Conservation (phyloP, 2,329 filamentous ascomycete genomes). For the Epichloe uncinata region DNA sequence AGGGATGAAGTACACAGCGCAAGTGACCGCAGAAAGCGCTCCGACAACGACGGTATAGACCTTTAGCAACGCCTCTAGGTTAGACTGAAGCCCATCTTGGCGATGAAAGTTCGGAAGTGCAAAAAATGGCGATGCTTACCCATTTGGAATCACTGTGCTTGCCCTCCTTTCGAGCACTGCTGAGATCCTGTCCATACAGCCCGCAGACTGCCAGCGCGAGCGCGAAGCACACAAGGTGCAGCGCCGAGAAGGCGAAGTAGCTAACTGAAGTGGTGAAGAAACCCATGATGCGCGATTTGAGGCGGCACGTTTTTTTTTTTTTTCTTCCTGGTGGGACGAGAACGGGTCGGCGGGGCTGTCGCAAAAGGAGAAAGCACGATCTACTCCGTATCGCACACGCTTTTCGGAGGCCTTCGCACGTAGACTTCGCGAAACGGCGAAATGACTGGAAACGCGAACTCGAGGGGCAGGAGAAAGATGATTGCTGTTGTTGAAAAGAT, state of each 20-base stretch:
- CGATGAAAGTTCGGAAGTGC: neutral
- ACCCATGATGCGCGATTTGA: slow-evolving; percentile 25
- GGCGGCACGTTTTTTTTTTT: neutral
- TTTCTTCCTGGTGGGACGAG: too few relatives aligned
- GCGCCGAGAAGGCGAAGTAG: slow-evolving; percentile 41
- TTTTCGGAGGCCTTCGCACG: too few relatives aligned
- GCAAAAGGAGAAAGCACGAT: too few relatives aligned
- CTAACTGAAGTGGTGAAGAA: slow-evolving; percentile 29
- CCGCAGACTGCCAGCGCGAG: slow-evolving; percentile 65
- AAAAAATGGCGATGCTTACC: slow-evolving; percentile 31
- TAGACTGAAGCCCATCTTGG: neutral
- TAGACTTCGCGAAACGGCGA: too few relatives aligned
- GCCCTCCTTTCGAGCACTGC: slow-evolving; percentile 34
- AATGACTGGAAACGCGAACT: too few relatives aligned
- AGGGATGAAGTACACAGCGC: slow-evolving; percentile 52
- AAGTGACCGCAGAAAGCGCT: slow-evolving; percentile 49
- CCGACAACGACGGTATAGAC: slow-evolving; percentile 62
- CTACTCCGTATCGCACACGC: too few relatives aligned
- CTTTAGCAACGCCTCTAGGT: slow-evolving; percentile 22
- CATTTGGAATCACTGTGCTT: slow-evolving; percentile 52
- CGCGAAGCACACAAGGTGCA: slow-evolving; percentile 67
- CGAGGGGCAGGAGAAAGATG: too few relatives aligned
- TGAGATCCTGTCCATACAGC: slow-evolving; percentile 61
- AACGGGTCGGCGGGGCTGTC: too few relatives aligned
- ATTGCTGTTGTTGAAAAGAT: too few relatives aligned